Evolutionary conservation across 148 eudicot genomes (phyloP).

Genomic region (Suaeda aralocaspica): DNA sequence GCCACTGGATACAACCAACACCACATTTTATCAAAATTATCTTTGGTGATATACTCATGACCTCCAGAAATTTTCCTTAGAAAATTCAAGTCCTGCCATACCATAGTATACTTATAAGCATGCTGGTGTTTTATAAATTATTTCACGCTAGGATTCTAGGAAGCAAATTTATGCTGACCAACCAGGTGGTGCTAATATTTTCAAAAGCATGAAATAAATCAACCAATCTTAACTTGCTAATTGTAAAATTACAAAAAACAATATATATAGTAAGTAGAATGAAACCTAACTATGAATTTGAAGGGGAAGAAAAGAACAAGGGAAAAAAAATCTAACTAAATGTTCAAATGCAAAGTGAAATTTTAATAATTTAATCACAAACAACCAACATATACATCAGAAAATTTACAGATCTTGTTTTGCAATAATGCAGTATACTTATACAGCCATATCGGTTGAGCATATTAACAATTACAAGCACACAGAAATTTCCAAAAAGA

Average conservation of each 20-base stretch:
- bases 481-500: neutral
- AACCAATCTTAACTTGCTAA: neutral
- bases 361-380: no score
- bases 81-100: conserved; percentile 69
- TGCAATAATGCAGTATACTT: neutral
- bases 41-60: conserved; percentile 51
- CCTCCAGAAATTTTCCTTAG: conserved; percentile 69
- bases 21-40: conserved; percentile 84
- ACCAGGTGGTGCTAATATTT: neutral
- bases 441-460: neutral
- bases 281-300: no score
- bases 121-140: neutral
- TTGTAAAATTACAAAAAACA: neutral
- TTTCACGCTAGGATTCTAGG: neutral
- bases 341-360: neutral
- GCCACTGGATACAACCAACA: conserved; percentile 92
- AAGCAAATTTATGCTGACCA: neutral
- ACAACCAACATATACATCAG: neutral
- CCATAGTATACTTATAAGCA: neutral
- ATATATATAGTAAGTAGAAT: no score
- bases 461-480: neutral
- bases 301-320: neutral
- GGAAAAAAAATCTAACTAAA: neutral
- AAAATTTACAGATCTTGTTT: neutral
- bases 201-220: conserved; percentile 1